Evolutionary conservation across 108 stramenopile species (phyloP).

Genomic region (Poteriospumella lacustris): DNA sequence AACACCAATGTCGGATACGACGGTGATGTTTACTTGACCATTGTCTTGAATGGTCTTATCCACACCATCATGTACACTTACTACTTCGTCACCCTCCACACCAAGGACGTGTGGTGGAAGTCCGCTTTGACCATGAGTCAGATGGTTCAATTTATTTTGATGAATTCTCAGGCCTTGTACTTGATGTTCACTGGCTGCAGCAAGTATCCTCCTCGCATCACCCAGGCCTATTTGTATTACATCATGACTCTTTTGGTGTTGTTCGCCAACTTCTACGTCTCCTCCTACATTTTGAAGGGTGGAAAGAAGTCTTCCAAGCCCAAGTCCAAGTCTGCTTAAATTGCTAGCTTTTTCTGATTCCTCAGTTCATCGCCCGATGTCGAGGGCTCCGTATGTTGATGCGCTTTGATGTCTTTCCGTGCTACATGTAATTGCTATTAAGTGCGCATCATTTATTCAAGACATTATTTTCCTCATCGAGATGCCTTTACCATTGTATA

Average conservation of each 20-base stretch:
- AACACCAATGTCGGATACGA: constrained; percentile 81
- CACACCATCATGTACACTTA: constrained; percentile 99
- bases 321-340: background rate
- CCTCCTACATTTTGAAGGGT: constrained; percentile 70
- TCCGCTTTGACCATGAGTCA: constrained; percentile 83
- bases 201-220: constrained; percentile 61
- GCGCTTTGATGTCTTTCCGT: too few relatives aligned
- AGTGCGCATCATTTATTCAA: too few relatives aligned
- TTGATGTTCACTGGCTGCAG: constrained; percentile 66
- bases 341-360: too few relatives aligned
- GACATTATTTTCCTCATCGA: too few relatives aligned
- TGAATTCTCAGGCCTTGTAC: constrained; percentile 90
- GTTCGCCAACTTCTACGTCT: constrained; percentile 92
- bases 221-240: constrained; percentile 76
- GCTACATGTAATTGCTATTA: too few relatives aligned
- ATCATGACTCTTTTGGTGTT: constrained; percentile 87
- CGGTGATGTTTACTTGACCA: constrained; percentile 91
- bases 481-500: too few relatives aligned
- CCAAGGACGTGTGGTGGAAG: constrained; percentile 97
- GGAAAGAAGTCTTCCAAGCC: constrained; percentile 69
- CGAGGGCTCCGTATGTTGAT: too few relatives aligned
- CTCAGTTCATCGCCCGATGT: too few relatives aligned
- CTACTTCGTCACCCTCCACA: constrained; percentile 98
- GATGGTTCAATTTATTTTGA: constrained; percentile 90
- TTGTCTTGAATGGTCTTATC: constrained; percentile 92